Percentiles rank a stretch among this genome's conserved stretches.
Conservation (phyloP, 768 basidiomycete species). For the Boletus huronensis region DNA sequence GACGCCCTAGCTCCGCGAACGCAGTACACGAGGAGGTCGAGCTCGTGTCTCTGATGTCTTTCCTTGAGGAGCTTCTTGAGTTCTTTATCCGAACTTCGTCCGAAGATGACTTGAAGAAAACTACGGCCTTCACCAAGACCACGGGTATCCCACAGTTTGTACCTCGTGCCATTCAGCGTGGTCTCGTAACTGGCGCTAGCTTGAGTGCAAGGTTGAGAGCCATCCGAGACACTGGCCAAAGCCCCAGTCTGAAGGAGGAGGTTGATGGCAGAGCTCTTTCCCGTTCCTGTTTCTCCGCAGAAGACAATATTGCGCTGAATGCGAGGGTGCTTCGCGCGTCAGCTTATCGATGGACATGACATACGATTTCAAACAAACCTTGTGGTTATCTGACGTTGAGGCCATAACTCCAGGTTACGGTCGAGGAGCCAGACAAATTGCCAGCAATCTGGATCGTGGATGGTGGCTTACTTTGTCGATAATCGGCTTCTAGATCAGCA, state of each 20-base stretch:
- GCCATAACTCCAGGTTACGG: background rate
- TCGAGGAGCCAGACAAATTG: background rate
- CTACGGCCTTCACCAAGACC: slow-evolving; percentile 33
- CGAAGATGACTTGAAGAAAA: slow-evolving; percentile 11
- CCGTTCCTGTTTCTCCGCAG: slow-evolving; percentile 23
- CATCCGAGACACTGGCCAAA: slow-evolving; percentile 8
- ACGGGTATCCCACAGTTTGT: slow-evolving; percentile 35
- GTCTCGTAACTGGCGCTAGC: background rate
- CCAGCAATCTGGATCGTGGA: background rate
- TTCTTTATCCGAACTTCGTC: slow-evolving; percentile 10
- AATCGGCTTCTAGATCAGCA: background rate
- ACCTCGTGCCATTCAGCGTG: slow-evolving; percentile 1
- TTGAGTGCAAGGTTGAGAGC: slow-evolving; percentile 19
- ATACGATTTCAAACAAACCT: slow-evolving; percentile 10
- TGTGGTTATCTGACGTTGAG: background rate
- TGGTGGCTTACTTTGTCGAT: background rate
- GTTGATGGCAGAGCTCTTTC: slow-evolving; percentile 30
- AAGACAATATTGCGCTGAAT: slow-evolving; percentile 18
- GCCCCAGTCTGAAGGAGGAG: slow-evolving; percentile 13
- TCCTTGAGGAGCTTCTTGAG: slow-evolving; percentile 22
- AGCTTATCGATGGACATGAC: background rate
- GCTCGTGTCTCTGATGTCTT: slow-evolving; percentile 22
- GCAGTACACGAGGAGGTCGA: slow-evolving; percentile 40
- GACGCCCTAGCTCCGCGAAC: slow-evolving; percentile 35
- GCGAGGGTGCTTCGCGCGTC: background rate